A percentile compares a stretch with the other conserved stretches of the same genome.
phyloP scores from a whole-genome alignment of 1,139 yeast genomes.

The Saccharomyces uvarum region DNA sequence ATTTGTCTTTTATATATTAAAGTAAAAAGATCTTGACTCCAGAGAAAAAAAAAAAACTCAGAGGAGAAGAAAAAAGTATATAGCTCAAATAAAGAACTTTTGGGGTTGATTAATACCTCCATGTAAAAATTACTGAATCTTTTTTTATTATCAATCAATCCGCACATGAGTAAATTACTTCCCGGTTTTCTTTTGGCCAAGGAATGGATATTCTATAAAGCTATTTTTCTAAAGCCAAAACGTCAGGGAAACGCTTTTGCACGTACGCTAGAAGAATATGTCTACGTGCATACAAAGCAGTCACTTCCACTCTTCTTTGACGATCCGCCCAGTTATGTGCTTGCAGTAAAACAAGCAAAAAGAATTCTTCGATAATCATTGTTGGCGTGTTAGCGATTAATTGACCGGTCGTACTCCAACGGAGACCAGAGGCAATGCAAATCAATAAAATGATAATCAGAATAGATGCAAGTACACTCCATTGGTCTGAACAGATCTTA shows the following conservation, averaged over 20 bases:
- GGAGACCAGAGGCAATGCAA: conserved; percentile 28
- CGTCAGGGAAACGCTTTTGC: not conserved
- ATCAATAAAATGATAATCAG: conserved; percentile 28
- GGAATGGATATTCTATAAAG: not conserved
- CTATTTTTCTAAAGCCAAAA: not conserved
- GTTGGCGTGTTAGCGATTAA: conserved; percentile 35
- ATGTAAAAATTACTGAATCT: not conserved
- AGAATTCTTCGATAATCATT: conserved; percentile 37
- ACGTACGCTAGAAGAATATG: conserved; percentile 15
- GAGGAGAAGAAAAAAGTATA: not conserved
- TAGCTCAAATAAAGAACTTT: not conserved
- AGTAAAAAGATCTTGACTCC: not conserved
- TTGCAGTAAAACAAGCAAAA: conserved; percentile 33
- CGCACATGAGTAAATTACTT: not conserved
- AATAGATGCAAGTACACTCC: conserved; percentile 28
- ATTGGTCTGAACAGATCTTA: conserved; percentile 23
- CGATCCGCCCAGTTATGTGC: conserved; percentile 33
- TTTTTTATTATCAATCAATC: not conserved
- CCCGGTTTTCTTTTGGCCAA: not conserved
- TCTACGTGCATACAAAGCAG: conserved; percentile 21
- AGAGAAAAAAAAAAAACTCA: not conserved
- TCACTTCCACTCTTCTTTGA: conserved; percentile 23
- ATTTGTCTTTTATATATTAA: not conserved
- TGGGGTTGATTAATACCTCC: not conserved
- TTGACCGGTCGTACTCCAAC: conserved; percentile 36